These are phyloP conservation scores for Aspergillus sp. DNA, from an alignment of 2,329 filamentous ascomycete genomes.

Conservation along the genomic window DNA sequence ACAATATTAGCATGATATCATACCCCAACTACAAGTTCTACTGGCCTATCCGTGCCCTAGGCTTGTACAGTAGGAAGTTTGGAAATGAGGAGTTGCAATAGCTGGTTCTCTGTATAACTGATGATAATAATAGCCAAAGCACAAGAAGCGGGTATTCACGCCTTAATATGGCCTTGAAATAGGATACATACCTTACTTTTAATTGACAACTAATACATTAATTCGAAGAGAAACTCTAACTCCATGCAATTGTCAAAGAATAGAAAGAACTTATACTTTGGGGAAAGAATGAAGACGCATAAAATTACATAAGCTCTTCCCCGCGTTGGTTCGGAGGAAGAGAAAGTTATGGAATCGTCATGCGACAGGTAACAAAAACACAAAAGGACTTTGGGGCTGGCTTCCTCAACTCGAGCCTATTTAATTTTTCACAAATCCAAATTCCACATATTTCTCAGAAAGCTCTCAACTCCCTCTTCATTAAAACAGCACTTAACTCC, in stretches of 20 bases:
- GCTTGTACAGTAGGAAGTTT: slow-evolving; percentile 77
- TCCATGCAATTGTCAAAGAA: neutral
- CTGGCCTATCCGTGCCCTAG: slow-evolving; percentile 90
- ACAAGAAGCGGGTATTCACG: neutral
- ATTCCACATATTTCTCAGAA: neutral
- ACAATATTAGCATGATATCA: slow-evolving; percentile 75
- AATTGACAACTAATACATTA: neutral
- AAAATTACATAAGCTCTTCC: slow-evolving; percentile 9
- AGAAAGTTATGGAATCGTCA: slow-evolving; percentile 3
- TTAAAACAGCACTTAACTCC: neutral
- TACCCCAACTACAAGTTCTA: slow-evolving; percentile 99
- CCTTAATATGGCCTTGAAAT: neutral
- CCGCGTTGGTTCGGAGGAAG: slow-evolving; percentile 6
- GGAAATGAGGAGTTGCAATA: slow-evolving; percentile 60
- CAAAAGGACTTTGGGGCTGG: neutral
- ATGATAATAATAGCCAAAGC: neutral
- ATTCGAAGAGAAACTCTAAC: neutral
- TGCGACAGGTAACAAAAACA: neutral
- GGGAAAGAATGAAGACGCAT: neutral
- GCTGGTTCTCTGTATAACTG: neutral
- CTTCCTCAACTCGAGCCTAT: neutral
- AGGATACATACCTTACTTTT: neutral
- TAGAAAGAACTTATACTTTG: neutral
- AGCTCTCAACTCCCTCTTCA: neutral
- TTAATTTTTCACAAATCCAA: neutral